phyloP scores from a whole-genome alignment of 495 filamentous ascomycete genomes.

The Daldinia vernicosa region DNA sequence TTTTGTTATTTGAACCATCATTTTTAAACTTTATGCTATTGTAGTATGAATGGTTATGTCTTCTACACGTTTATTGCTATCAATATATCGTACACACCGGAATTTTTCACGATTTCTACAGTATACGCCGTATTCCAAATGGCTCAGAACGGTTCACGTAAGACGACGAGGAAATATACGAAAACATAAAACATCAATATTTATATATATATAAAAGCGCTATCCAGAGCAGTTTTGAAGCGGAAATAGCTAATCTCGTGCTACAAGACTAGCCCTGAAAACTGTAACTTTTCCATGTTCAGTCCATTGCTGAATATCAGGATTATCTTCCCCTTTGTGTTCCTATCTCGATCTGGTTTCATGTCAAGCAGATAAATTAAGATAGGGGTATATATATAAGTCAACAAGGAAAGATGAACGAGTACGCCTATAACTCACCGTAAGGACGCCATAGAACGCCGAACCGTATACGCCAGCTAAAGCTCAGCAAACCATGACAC shows the following conservation, averaged over 20 bases:
- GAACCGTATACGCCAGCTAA: not conserved
- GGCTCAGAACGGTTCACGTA: not conserved
- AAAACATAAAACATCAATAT: not conserved
- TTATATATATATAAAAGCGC: not conserved
- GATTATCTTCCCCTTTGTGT: not conserved
- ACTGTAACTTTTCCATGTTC: not conserved
- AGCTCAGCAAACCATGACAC: not conserved
- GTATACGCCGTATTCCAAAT: not conserved
- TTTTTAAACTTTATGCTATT: not conserved
- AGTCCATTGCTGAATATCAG: not conserved
- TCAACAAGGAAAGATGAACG: not conserved
- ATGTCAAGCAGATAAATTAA: no score
- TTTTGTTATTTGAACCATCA: not conserved
- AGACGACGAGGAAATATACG: not conserved
- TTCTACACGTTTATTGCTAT: not conserved
- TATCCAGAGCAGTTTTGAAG: not conserved
- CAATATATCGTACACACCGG: not conserved
- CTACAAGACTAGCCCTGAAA: not conserved
- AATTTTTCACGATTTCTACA: not conserved
- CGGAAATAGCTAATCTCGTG: not conserved
- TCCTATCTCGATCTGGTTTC: not conserved
- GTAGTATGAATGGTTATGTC: not conserved
- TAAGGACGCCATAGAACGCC: not conserved
- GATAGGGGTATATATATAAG: not conserved
- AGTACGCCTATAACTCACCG: not conserved